phyloP scores from a whole-genome alignment of 495 filamentous ascomycete genomes.

The Penicillium egyptiacum region DNA sequence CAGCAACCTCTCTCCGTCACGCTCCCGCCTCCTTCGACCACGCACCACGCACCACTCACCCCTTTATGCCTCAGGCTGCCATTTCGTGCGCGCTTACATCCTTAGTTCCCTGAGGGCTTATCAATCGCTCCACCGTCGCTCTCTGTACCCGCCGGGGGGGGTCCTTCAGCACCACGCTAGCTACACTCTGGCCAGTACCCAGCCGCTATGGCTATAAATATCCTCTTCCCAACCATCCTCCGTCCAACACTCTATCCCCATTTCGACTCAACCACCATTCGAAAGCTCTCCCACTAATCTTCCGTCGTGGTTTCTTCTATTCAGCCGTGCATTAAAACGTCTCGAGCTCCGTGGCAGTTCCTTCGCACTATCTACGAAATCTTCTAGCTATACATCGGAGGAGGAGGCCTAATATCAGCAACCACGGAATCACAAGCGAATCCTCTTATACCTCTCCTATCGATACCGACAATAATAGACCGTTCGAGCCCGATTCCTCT shows the following conservation, averaged over 20 bases:
- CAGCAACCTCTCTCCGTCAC: constrained; percentile 18
- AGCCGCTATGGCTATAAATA: constrained; percentile 17
- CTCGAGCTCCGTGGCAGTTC: constrained; percentile 13
- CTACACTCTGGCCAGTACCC: constrained; percentile 7
- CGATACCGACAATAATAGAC: constrained; percentile 15
- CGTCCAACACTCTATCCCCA: constrained; percentile 7
- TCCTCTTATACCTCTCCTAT: constrained; percentile 15
- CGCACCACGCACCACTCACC: constrained; percentile 14
- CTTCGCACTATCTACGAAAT: constrained; percentile 8
- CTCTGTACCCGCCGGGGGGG: too few relatives aligned
- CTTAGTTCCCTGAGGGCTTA: constrained; percentile 6
- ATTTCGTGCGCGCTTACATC: constrained; percentile 13
- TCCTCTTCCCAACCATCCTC: constrained; percentile 11
- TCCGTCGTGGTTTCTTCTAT: constrained; percentile 11
- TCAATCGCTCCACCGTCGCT: not conserved
- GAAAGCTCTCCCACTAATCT: constrained; percentile 12
- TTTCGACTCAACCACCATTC: constrained; percentile 12
- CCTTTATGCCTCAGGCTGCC: constrained; percentile 5
- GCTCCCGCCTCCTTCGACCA: constrained; percentile 16
- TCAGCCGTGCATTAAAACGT: constrained; percentile 12
- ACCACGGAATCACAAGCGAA: constrained; percentile 16
- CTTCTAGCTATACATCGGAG: constrained; percentile 9
- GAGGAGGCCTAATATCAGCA: constrained; percentile 5
- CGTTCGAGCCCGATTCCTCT: constrained; percentile 17
- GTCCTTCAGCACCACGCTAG: constrained; percentile 15